Evolutionary conservation across 2,329 filamentous ascomycete species (phyloP), one percentile per base, ranked within the genome.

Genomic region (Aspergillus ruber): DNA sequence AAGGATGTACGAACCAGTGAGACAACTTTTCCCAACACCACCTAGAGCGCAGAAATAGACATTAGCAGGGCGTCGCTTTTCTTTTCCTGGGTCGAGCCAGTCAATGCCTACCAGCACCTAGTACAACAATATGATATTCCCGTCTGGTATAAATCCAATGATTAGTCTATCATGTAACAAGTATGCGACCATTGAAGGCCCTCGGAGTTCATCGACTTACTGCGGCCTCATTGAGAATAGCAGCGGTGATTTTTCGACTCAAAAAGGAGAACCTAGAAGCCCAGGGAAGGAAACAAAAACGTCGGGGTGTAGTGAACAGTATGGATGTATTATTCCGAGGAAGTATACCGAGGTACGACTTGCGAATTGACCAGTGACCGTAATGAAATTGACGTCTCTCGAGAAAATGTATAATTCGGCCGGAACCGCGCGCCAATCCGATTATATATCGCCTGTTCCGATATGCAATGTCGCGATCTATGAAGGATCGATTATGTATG

Each of bases 21-120:
- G 76, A 76, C 89, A 94, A 68, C 88, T 94, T 73, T 95, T 95
- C 53, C 89, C 89, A 64, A 95, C 89, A 67, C 89, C 89, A 72
- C 89, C 86, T 89, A 67, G 61, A 62, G 50, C 42, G 51, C 39
- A 45, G 36, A 10, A 12, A 20, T 18, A 44, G 43, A 27, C 51
- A 50, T 50, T 44, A 60, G 58, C 56, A 57, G 55, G 49, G 42
- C 12, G 4, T 29, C 25, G 12, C 25, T n/a, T 29, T 6, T 6
- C 27, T 21, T 15, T 35, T 17, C 2, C 17, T 29, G 32, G 4
- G 12, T 23, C 13, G 25, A 43, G 42, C 12, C 42, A 21, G 27
- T 44, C 21, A 52, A 53, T 49, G 50, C 56, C 64, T 72, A 86
- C 85, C 86, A 74, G 86, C 84, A 66, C 87, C 87, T 57, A 90